These are phyloP conservation scores for Dovyalis caffra DNA, from an alignment of 345 rosid species.

Conservation along the genomic window DNA sequence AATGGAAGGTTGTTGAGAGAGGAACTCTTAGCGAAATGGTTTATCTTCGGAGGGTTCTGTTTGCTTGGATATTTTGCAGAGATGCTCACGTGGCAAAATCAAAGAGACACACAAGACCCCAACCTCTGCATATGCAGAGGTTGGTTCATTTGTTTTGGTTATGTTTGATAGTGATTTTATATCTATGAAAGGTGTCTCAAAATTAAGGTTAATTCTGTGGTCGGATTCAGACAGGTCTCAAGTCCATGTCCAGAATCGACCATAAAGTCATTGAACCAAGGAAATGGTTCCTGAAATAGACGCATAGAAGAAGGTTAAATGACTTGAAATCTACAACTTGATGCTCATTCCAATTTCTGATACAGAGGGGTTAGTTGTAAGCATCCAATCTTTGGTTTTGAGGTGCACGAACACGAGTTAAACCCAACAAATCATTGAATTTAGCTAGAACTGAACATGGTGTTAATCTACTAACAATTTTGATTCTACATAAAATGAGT, in stretches of 20 bases:
- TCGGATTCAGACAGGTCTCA: neutral
- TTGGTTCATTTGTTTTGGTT: no score
- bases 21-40: neutral
- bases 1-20: neutral
- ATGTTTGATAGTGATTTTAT: neutral
- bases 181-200: no score
- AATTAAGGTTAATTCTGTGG: neutral
- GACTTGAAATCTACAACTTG: neutral
- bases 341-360: neutral
- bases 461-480: no score
- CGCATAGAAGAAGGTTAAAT: no score
- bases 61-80: neutral
- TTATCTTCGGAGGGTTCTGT: neutral
- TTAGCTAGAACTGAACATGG: no score
- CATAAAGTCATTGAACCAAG: neutral
- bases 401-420: no score
- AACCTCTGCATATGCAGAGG: neutral
- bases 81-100: neutral
- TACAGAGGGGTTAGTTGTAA: neutral
- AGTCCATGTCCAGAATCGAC: neutral
- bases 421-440: no score
- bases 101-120: no score
- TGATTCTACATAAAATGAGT: constrained; percentile 10
- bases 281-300: no score
- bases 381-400: no score